Evolutionary conservation across 805 yeast species (phyloP).

Genomic region (Yarrowia sp.): DNA sequence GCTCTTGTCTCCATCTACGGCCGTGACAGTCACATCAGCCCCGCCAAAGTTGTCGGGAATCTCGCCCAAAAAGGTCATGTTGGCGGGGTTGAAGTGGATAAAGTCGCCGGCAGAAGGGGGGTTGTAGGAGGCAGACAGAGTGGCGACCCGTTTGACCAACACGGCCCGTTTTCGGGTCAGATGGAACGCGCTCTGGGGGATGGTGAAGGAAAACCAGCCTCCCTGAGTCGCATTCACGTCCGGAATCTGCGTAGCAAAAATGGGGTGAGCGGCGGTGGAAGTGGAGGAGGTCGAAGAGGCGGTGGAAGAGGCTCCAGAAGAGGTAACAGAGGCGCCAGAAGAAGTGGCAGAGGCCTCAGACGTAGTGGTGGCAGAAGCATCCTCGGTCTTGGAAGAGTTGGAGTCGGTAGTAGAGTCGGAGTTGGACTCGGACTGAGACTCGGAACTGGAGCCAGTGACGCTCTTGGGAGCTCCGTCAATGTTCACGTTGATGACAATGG

Average conservation of each 20-base stretch:
- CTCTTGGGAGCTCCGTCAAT: slow-evolving; percentile 28
- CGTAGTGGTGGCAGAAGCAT: slow-evolving; percentile 38
- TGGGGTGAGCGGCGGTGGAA: slow-evolving; percentile 23
- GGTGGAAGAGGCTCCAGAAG: not conserved
- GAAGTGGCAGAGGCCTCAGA: not conserved
- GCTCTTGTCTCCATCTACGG: slow-evolving; percentile 27
- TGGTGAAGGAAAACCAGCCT: slow-evolving; percentile 49
- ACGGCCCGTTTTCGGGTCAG: slow-evolving; percentile 43
- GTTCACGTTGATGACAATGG: slow-evolving; percentile 32
- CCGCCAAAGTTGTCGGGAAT: slow-evolving; percentile 52
- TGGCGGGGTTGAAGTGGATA: slow-evolving; percentile 58
- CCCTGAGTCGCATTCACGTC: slow-evolving; percentile 68
- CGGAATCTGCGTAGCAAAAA: slow-evolving; percentile 49
- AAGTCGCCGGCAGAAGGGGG: slow-evolving; percentile 46
- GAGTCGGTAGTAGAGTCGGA: not conserved
- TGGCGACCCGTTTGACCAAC: slow-evolving; percentile 31
- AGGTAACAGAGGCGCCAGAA: not conserved
- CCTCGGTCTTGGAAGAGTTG: slow-evolving; percentile 26
- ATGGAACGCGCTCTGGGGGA: slow-evolving; percentile 59
- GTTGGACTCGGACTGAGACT: not conserved
- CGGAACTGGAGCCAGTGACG: not conserved
- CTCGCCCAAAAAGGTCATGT: slow-evolving; percentile 63
- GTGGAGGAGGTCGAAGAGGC: not conserved
- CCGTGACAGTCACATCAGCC: slow-evolving; percentile 47
- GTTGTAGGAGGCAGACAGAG: slow-evolving; percentile 33